Conservation (phyloP, 257 asterid genomes). For the Leptodermis oblonga region DNA sequence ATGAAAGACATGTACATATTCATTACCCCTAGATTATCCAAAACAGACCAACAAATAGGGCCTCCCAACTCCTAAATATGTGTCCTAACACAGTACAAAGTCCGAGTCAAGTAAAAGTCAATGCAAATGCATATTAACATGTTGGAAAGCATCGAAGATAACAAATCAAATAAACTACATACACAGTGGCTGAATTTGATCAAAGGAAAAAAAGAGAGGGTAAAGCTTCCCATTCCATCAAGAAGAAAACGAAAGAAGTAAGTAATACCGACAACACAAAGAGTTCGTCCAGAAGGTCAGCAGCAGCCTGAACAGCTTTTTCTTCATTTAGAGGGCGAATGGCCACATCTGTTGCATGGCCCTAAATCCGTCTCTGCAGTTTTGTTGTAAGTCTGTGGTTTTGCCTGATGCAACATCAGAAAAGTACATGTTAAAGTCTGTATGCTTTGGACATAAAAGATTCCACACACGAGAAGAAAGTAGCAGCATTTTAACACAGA, state of each 20-base stretch:
- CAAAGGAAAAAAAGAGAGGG: not conserved
- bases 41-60: not conserved
- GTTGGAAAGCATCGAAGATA: not conserved
- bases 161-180: not conserved
- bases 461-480: not conserved
- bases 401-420: conserved; percentile 44
- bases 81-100: not conserved
- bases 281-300: conserved; percentile 77
- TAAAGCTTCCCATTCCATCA: not conserved
- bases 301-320: too few relatives aligned
- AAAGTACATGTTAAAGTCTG: not conserved
- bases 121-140: too few relatives aligned
- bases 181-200: too few relatives aligned
- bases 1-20: too few relatives aligned
- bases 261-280: conserved; percentile 59
- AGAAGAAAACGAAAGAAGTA: not conserved
- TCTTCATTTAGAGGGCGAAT: too few relatives aligned
- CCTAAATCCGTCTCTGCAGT: too few relatives aligned
- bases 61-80: not conserved
- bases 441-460: not conserved
- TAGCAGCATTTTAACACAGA: not conserved
- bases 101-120: not conserved
- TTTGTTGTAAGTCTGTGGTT: conserved; percentile 68
- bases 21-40: not conserved
- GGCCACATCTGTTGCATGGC: too few relatives aligned